These are phyloP conservation scores for Heracleum sosnowskyi DNA, from an alignment of 129 eudicot species.

Conservation along the genomic window DNA sequence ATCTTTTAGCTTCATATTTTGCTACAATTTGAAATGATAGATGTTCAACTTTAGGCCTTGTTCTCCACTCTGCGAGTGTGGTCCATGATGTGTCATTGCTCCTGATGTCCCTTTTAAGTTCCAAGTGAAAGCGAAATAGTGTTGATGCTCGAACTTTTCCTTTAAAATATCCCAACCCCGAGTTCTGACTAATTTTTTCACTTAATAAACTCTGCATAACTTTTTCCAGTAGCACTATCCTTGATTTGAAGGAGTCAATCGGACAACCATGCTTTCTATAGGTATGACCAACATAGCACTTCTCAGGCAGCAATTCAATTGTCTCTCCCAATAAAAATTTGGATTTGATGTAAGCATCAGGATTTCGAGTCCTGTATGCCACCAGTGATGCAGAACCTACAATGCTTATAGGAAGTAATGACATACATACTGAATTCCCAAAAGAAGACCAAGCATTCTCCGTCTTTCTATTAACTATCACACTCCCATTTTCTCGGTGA, in stretches of 20 bases:
- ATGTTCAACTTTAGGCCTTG: conserved; percentile 57
- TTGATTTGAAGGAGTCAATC: conserved; percentile 30
- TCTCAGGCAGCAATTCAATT: conserved; percentile 60
- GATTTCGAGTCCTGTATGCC: conserved; percentile 53
- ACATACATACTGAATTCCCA: conserved; percentile 31
- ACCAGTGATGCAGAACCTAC: conserved; percentile 55
- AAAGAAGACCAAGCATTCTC: conserved; percentile 24
- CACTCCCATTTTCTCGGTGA: conserved; percentile 21
- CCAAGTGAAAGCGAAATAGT: conserved; percentile 58
- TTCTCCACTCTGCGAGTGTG: conserved; percentile 75
- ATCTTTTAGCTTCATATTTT: conserved; percentile 40
- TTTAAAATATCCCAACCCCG: conserved; percentile 28
- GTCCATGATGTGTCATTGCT: conserved; percentile 50
- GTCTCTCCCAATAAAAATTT: conserved; percentile 23
- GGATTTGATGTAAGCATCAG: conserved; percentile 31
- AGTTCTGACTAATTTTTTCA: conserved; percentile 17
- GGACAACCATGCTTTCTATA: conserved; percentile 26
- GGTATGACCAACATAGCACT: conserved; percentile 39
- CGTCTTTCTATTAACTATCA: conserved; percentile 12
- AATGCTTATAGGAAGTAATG: conserved; percentile 45
- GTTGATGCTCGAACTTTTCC: conserved; percentile 44
- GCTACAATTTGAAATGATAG: conserved; percentile 48
- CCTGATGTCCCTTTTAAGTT: conserved; percentile 49
- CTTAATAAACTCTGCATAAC: conserved; percentile 35
- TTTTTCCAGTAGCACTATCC: conserved; percentile 41